Evolutionary conservation across 495 filamentous ascomycete genomes (phyloP).

Genomic region (Penicillium desertorum): DNA sequence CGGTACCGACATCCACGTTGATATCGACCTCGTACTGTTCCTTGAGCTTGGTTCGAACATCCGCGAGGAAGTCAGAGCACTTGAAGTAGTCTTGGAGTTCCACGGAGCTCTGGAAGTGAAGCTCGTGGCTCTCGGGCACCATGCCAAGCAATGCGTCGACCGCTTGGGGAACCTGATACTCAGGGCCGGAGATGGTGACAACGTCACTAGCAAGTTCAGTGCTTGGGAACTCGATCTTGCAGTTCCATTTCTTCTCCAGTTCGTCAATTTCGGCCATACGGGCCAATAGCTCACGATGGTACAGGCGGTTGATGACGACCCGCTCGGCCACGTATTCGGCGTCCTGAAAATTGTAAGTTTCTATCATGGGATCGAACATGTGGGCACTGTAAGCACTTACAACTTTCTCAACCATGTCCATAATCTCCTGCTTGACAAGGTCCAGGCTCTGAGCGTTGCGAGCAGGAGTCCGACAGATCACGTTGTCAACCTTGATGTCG

Average conservation of each 20-base stretch:
- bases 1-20: slow-evolving; percentile 56
- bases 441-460: slow-evolving; percentile 96
- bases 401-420: slow-evolving; percentile 98
- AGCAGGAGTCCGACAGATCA: slow-evolving; percentile 95
- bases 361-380: not conserved
- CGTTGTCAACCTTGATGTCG: slow-evolving; percentile 97
- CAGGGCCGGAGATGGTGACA: slow-evolving; percentile 90
- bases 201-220: slow-evolving; percentile 96
- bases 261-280: slow-evolving; percentile 87
- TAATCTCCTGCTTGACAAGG: slow-evolving; percentile 96
- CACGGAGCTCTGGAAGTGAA: slow-evolving; percentile 72
- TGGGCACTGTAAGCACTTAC: slow-evolving; percentile 45
- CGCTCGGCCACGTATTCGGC: slow-evolving; percentile 93
- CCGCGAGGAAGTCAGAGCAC: slow-evolving; percentile 71
- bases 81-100: slow-evolving; percentile 76
- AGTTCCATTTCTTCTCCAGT: slow-evolving; percentile 97
- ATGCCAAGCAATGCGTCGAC: slow-evolving; percentile 95
- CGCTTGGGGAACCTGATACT: slow-evolving; percentile 94
- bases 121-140: slow-evolving; percentile 93
- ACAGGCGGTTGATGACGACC: slow-evolving; percentile 89
- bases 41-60: slow-evolving; percentile 80
- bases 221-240: slow-evolving; percentile 95
- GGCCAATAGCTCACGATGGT: slow-evolving; percentile 88
- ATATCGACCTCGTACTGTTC: slow-evolving; percentile 88
- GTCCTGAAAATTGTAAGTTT: slow-evolving; percentile 53